These are phyloP conservation scores for Capsicum rhomboideum DNA, from an alignment of 257 asterid genomes.

Conservation along the genomic window DNA sequence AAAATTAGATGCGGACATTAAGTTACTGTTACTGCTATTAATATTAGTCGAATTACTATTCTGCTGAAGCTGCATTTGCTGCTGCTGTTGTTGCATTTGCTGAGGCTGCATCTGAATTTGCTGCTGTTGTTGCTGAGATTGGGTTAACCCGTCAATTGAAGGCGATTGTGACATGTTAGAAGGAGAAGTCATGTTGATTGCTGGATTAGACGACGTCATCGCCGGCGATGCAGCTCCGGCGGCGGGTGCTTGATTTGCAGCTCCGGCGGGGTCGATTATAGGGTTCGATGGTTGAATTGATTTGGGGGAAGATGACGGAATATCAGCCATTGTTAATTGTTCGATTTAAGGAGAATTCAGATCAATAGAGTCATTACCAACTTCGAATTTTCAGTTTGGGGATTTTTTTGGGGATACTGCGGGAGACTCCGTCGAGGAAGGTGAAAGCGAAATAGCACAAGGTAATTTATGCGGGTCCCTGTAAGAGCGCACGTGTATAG, in stretches of 20 bases:
- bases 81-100: conserved; percentile 11
- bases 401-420: neutral
- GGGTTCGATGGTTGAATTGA: conserved; percentile 39
- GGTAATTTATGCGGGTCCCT: neutral
- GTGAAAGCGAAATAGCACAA: neutral
- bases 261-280: conserved; percentile 30
- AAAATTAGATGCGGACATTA: conserved; percentile 25
- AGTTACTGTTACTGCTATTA: conserved; percentile 22
- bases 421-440: conserved; percentile 9
- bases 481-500: neutral
- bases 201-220: conserved; percentile 26
- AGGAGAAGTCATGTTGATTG: conserved; percentile 27
- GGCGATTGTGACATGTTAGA: conserved; percentile 25
- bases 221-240: conserved; percentile 4
- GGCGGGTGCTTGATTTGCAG: conserved; percentile 29
- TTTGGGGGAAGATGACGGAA: conserved; percentile 54
- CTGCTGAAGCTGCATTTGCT: conserved; percentile 39
- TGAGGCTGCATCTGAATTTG: conserved; percentile 27
- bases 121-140: conserved; percentile 32
- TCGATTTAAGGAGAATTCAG: neutral
- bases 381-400: neutral
- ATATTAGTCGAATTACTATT: conserved; percentile 15
- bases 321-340: conserved; percentile 49
- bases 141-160: conserved; percentile 6
- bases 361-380: neutral